A percentile compares a stretch with the other conserved stretches of the same genome.
phyloP scores from a whole-genome alignment of 208 protist genomes.

The Crithidia expoeki region DNA sequence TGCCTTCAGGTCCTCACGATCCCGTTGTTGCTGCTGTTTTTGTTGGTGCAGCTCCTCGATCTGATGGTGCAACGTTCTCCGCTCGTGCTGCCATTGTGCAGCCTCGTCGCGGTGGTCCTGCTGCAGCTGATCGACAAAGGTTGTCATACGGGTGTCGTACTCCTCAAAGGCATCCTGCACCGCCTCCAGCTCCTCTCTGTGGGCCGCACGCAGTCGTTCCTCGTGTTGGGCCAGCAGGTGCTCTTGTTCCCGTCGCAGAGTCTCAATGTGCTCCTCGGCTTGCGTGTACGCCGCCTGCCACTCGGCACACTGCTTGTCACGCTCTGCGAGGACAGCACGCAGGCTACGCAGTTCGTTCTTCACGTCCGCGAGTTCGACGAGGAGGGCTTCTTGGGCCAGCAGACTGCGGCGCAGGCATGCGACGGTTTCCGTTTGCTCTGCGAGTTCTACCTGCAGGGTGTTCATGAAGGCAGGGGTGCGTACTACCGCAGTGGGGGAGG shows the following conservation, averaged over 20 bases:
- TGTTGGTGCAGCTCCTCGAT: constrained; percentile 32
- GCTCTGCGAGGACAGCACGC: constrained; percentile 7
- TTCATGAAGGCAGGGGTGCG: not conserved
- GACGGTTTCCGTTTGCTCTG: constrained; percentile 15
- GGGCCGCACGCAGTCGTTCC: constrained; percentile 36
- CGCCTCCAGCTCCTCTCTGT: constrained; percentile 42
- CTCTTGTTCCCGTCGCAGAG: constrained; percentile 11
- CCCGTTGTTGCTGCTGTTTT: not conserved
- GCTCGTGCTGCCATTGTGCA: constrained; percentile 42
- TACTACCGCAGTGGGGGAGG: not conserved
- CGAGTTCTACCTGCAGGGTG: constrained; percentile 14
- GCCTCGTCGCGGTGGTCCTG: constrained; percentile 39
- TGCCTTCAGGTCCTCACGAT: not conserved
- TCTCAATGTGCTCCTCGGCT: constrained; percentile 12
- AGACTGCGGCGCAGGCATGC: constrained; percentile 25
- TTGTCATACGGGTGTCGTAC: constrained; percentile 51
- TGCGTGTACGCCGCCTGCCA: constrained; percentile 14
- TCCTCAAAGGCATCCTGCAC: constrained; percentile 53
- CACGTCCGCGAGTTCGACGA: constrained; percentile 20
- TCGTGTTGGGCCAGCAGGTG: constrained; percentile 39
- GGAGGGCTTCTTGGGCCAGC: constrained; percentile 23
- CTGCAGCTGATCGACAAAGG: constrained; percentile 44
- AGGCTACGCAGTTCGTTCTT: constrained; percentile 14
- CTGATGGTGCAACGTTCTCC: constrained; percentile 36
- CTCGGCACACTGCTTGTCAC: constrained; percentile 20